Evolutionary conservation across 352 stramenopile genomes (phyloP).

Genomic region (Globisporangium takayamanum): DNA sequence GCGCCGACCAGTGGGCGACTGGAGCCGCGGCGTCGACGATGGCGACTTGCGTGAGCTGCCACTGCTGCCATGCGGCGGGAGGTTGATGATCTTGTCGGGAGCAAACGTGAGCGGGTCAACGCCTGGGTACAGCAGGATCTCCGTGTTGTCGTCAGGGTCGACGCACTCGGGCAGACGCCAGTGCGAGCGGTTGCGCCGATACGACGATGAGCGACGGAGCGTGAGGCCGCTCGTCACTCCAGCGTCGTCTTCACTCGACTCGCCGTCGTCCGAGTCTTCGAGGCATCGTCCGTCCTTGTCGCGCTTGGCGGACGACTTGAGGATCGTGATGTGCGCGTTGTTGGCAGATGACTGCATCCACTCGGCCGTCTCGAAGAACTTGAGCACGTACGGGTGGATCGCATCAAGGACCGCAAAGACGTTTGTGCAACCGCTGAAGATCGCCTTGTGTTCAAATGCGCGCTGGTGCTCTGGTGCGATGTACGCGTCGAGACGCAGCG

Average conservation of each 20-base stretch:
- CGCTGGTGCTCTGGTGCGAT: constrained; percentile 33
- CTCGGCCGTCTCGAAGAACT: constrained; percentile 37
- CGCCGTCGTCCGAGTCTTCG: constrained; percentile 31
- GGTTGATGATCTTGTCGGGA: constrained; percentile 54
- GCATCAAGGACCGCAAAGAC: constrained; percentile 57
- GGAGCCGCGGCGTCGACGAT: constrained; percentile 2
- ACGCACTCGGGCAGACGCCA: constrained; percentile 38
- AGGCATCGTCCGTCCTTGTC: constrained; percentile 24
- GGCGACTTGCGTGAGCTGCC: not conserved
- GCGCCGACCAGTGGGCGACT: constrained; percentile 12
- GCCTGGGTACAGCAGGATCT: constrained; percentile 49
- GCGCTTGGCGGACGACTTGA: constrained; percentile 28
- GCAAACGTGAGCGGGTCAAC: constrained; percentile 42
- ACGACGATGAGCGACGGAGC: constrained; percentile 14
- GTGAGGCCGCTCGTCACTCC: constrained; percentile 17
- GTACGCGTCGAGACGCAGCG: constrained; percentile 41
- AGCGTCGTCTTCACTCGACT: constrained; percentile 12
- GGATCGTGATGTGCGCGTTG: constrained; percentile 31
- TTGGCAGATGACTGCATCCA: constrained; percentile 27
- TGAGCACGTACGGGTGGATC: constrained; percentile 48
- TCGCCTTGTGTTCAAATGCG: constrained; percentile 38
- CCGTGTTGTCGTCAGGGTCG: constrained; percentile 33
- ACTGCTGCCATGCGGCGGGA: constrained; percentile 15
- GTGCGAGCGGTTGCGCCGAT: constrained; percentile 19
- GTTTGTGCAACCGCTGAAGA: constrained; percentile 53